Base-by-base conservation (phyloP, 2,329 filamentous ascomycete species). In the Pseudogymnoascus sp. region DNA sequence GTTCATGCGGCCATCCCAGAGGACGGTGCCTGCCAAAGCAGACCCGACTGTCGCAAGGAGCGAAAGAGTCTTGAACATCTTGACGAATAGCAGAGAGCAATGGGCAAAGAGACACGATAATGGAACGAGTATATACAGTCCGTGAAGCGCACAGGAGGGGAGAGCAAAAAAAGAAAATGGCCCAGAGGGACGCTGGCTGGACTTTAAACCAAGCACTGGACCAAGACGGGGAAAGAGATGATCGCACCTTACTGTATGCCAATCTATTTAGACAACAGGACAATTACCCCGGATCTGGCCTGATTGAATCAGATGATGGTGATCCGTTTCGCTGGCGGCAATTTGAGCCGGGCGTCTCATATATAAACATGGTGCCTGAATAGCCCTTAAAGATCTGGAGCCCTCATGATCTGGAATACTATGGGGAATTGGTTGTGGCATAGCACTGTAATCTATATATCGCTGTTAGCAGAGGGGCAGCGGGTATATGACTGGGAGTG, bases 1-100 rank as follows among this genome's bases (percentile, higher is more conserved):
- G 71, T 87, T 87, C 76, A 87, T 84, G 58, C 84, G 81, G 28
- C 85, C 85, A 70, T 87, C 84, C 85, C 85, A 88, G 6, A 85
- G 72, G 47, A 84, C 75, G 0, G 77, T 79, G 59, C 78, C 79
- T 67, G 70, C 41, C 41, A 47, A 22, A 65, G 60, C 66, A 67
- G n/a, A 67, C 68, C 58, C 70, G 67, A 41, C 67, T 64, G 37
- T 64, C 22, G 14, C 65, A 35, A 37, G 64, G 60, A 58, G 30
- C n/a, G 54, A 58, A 58, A 58, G 28, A 47, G 41, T 14, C 41
- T 47, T 47, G 41, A 47, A 14, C 41, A 47, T 47, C 22, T 28
- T 47, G 41, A 28, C 41, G 22, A 47, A 47, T 47, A 47, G 5
- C 41, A 47, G 41, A 47, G 41, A 28, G 41, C 41, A 47, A 47